Percentiles rank a stretch among this genome's conserved stretches.
phyloP scores from a whole-genome alignment of 164 flowering plant genomes.

The Aristolochia contorta region DNA sequence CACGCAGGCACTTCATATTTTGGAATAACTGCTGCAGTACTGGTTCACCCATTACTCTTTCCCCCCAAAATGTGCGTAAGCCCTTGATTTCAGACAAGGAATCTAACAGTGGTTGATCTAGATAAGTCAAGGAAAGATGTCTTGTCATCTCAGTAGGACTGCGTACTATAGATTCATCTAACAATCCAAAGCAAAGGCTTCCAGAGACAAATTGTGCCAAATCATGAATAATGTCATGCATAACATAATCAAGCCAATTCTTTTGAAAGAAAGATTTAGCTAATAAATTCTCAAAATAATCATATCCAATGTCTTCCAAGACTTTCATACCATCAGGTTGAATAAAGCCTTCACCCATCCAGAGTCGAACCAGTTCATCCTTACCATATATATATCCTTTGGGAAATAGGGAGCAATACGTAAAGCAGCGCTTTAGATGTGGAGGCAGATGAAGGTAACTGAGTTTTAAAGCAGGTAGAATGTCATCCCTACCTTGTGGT shows the following conservation, averaged over 20 bases:
- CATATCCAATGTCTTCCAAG: conserved; percentile 7
- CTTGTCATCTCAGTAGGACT: not conserved
- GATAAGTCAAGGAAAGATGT: not conserved
- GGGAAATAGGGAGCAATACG: conserved; percentile 18
- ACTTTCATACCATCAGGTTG: not conserved
- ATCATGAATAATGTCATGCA: conserved; percentile 9
- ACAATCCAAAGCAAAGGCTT: not conserved
- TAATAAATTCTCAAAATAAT: conserved; percentile 10
- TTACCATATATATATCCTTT: conserved; percentile 6
- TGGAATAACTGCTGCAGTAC: not conserved
- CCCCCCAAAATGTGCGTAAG: not conserved
- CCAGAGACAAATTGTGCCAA: not conserved
- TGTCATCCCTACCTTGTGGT: not conserved
- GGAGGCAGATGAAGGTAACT: conserved; percentile 14
- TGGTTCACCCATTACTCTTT: no score
- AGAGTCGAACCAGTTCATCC: conserved; percentile 9
- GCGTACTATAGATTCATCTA: not conserved
- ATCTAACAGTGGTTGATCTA: not conserved
- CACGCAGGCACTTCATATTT: not conserved
- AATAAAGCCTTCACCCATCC: conserved; percentile 17
- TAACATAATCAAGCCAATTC: not conserved
- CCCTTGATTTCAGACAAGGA: not conserved
- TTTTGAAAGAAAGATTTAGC: conserved; percentile 4
- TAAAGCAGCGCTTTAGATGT: conserved; percentile 14
- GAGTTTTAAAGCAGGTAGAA: conserved; percentile 10